Evolutionary conservation across 208 protist genomes (phyloP), one percentile per base, ranked within the genome.

Genomic region (Crithidia mellificae): DNA sequence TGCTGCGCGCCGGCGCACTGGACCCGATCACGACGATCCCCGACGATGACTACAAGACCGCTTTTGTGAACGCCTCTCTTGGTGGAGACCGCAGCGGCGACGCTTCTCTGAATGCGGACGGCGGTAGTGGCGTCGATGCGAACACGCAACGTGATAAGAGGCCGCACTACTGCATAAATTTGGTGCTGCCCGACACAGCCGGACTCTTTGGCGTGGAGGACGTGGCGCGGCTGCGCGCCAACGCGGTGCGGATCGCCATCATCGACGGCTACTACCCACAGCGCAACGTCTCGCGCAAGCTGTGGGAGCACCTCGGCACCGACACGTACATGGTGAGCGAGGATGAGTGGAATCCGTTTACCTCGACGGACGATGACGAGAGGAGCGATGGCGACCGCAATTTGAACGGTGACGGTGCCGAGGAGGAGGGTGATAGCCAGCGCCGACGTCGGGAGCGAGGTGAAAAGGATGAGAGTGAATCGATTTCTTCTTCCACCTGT

Each of bases 191-290:
- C 0, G n/a, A 41, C 22, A 38, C 39, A 4, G 32, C 56, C 2
- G 68, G 59, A 0, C 59, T 74, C 41, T 30, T 74, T 2, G 0
- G 22, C 19, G 22, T 52, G 1, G 61, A 46, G 19, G 70, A 77
- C 19, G 24, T 61, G 24, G 57, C 39, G 27, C 63, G 36, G 1
- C 32, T 77, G 25, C 64, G 68, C 49, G 24, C 46, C 5, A 67
- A 81, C 54, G 41, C 24, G 1, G 77, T 70, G 53, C 63, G 59
- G 27, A 56, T 81, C 36, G 71, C 58, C 43, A 43, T 81, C 51
- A 59, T 81, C 29, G 77, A 81, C 43, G 71, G 57, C 17, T 81
- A 72, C 55, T 77, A 77, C 62, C 77, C 77, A 0, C 11, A 39
- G 30, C 65, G 69, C 12, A 72, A 78, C 49, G 36, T 70, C 15